Percentiles rank a stretch among this genome's conserved stretches.
Conservation (phyloP, 257 asterid species). For the Nicotiana undulata region DNA sequence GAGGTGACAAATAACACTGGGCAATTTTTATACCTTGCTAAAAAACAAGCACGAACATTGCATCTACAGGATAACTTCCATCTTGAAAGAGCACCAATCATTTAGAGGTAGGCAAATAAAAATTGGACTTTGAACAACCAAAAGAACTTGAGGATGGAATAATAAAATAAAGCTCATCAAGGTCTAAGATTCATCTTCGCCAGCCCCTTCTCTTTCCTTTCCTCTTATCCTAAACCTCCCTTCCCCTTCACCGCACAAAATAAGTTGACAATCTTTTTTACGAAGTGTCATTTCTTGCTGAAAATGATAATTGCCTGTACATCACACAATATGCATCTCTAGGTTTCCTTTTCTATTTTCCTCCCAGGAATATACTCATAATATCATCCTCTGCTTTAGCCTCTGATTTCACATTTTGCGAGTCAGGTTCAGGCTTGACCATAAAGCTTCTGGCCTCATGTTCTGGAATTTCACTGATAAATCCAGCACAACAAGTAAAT, state of each 20-base stretch:
- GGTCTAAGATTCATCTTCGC: background rate
- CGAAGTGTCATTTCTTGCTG: background rate
- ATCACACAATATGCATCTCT: background rate
- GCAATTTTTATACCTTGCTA: background rate
- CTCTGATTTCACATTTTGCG: slow-evolving; percentile 13
- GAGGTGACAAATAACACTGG: background rate
- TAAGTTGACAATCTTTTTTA: background rate
- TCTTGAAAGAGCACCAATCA: background rate
- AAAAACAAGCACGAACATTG: background rate
- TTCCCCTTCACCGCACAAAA: background rate
- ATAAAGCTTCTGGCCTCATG: slow-evolving; percentile 41
- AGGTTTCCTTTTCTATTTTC: slow-evolving; percentile 4
- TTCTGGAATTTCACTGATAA: slow-evolving; percentile 56
- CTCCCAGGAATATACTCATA: slow-evolving; percentile 14
- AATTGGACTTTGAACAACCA: background rate
- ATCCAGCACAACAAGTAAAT: background rate
- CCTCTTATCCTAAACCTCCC: background rate
- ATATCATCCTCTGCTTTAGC: background rate
- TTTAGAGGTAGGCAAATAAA: background rate
- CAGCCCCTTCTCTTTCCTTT: background rate
- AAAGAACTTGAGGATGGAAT: background rate
- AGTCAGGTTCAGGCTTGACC: slow-evolving; percentile 41
- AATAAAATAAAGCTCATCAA: background rate
- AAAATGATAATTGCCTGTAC: background rate
- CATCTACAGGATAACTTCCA: background rate